phyloP scores from a whole-genome alignment of 768 basidiomycete genomes.

The Boletus tylopilopsis region DNA sequence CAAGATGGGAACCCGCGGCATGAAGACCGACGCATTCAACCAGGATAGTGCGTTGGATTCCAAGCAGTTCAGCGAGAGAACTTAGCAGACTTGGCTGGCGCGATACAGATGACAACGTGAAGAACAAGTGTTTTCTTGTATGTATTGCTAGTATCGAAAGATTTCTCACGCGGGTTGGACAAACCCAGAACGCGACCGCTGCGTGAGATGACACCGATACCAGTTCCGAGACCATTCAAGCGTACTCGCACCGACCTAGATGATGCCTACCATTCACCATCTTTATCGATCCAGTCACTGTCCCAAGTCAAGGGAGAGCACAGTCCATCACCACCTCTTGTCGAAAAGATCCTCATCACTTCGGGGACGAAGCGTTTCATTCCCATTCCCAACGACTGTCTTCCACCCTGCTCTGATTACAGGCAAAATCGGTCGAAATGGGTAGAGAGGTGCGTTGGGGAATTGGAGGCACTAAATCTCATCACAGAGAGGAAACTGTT shows the following conservation, averaged over 20 bases:
- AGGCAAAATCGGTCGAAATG: slow-evolving; percentile 22
- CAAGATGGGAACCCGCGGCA: slow-evolving; percentile 21
- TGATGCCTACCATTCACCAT: neutral
- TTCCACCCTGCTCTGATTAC: slow-evolving; percentile 13
- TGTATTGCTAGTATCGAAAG: neutral
- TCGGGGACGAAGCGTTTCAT: slow-evolving; percentile 27
- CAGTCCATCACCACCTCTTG: slow-evolving; percentile 10
- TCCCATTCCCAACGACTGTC: slow-evolving; percentile 27
- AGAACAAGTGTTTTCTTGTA: too few relatives aligned
- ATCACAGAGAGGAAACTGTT: slow-evolving; percentile 24
- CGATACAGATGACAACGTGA: too few relatives aligned
- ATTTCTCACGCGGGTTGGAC: neutral
- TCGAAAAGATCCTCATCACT: slow-evolving; percentile 21
- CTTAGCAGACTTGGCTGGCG: neutral
- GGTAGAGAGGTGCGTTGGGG: slow-evolving; percentile 15
- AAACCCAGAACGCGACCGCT: too few relatives aligned
- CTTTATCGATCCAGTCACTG: neutral
- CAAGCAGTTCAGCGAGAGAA: neutral
- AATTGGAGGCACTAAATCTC: slow-evolving; percentile 20
- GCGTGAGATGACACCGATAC: slow-evolving; percentile 1
- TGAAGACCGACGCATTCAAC: slow-evolving; percentile 21
- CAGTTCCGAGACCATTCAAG: slow-evolving; percentile 11
- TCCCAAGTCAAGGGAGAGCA: slow-evolving; percentile 20
- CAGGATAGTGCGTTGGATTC: slow-evolving; percentile 23
- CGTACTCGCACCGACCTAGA: slow-evolving; percentile 6